Percentiles rank a stretch among this genome's conserved stretches.
These are phyloP conservation scores for Lolium multiflorum DNA, from an alignment of 176 grass and related monocot genomes.

Conservation along the genomic window DNA sequence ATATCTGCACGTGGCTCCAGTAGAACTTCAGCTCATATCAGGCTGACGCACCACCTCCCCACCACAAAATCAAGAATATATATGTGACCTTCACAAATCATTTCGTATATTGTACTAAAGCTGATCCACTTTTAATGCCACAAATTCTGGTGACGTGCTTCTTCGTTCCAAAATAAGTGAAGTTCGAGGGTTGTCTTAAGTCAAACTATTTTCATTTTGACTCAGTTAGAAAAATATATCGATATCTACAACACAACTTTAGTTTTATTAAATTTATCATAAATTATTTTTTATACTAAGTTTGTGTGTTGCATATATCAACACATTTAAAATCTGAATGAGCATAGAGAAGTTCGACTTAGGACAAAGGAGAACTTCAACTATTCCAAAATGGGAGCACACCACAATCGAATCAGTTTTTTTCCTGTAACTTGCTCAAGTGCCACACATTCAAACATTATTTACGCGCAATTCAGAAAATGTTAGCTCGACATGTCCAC, in stretches of 20 bases:
- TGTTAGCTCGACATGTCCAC: not conserved
- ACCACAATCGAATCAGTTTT: not conserved
- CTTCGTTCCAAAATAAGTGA: no score
- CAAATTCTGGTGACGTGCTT: not conserved
- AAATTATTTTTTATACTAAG: no score
- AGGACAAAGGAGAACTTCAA: no score
- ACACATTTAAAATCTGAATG: no score
- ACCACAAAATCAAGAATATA: not conserved
- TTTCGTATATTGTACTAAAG: constrained; percentile 25
- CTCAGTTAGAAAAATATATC: no score
- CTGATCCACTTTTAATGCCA: not conserved
- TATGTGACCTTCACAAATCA: not conserved
- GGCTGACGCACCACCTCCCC: not conserved
- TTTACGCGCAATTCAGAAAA: not conserved
- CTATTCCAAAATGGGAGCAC: not conserved
- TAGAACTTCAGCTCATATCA: constrained; percentile 5
- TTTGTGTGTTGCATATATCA: no score
- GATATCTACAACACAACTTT: no score
- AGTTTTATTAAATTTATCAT: no score
- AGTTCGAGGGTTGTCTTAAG: no score
- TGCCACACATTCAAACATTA: not conserved
- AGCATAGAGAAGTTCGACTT: no score
- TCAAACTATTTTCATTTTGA: no score
- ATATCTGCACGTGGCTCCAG: constrained; percentile 36
- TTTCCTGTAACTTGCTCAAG: not conserved